A percentile compares a stretch with the other conserved stretches of the same genome.
Evolutionary conservation across 371 early-diverging fungal genomes (phyloP).

Genomic region (Mucor plumbeus): DNA sequence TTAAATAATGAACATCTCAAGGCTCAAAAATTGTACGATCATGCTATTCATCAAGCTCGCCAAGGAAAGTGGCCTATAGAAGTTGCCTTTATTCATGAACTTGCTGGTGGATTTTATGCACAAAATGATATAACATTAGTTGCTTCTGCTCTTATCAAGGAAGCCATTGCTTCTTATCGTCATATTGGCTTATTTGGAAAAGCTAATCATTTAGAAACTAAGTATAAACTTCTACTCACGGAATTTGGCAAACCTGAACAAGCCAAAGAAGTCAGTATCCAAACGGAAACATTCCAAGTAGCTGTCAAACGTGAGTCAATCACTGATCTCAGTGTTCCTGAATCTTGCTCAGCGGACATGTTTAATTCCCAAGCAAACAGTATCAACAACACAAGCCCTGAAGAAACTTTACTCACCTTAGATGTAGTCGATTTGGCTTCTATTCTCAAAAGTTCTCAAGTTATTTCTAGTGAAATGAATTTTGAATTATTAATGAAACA

Average conservation of each 20-base stretch:
- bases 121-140: conserved; percentile 34
- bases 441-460: conserved; percentile 55
- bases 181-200: conserved; percentile 48
- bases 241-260: background rate
- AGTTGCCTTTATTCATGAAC: conserved; percentile 42
- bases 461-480: conserved; percentile 61
- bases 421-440: conserved; percentile 56
- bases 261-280: conserved; percentile 23
- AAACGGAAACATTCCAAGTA: conserved; percentile 35
- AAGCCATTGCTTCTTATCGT: conserved; percentile 38
- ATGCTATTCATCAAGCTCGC: conserved; percentile 44
- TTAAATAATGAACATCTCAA: conserved; percentile 26
- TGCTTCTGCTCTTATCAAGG: conserved; percentile 37
- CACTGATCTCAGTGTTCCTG: conserved; percentile 12
- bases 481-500: conserved; percentile 57
- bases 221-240: conserved; percentile 11
- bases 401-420: conserved; percentile 47
- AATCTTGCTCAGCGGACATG: background rate
- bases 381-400: conserved; percentile 31
- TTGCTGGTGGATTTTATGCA: conserved; percentile 45
- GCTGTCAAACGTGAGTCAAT: conserved; percentile 20
- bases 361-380: background rate
- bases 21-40: conserved; percentile 42
- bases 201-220: conserved; percentile 30
- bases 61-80: conserved; percentile 44